Conservation (phyloP, 257 asterid species). For the Solanum tacnaense region DNA sequence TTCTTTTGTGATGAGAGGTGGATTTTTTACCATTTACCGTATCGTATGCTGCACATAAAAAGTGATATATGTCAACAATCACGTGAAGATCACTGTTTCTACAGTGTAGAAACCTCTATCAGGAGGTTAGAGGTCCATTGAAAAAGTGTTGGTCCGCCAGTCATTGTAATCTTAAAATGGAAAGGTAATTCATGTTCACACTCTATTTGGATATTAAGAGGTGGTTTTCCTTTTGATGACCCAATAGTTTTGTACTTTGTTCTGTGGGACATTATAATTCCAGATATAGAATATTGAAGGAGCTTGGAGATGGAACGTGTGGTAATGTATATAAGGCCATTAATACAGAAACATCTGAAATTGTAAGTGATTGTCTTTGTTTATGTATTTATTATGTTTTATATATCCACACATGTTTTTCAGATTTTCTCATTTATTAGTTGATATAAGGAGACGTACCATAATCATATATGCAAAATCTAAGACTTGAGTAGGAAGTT, state of each 20-base stretch:
- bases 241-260: constrained; percentile 1
- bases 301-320: constrained; percentile 91
- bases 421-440: background rate
- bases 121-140: constrained; percentile 58
- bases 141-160: constrained; percentile 9
- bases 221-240: constrained; percentile 6
- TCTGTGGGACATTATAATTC: constrained; percentile 3
- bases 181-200: constrained; percentile 36
- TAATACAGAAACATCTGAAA: constrained; percentile 65
- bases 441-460: background rate
- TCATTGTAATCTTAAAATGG: constrained; percentile 48
- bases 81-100: constrained; percentile 50
- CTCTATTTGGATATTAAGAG: background rate
- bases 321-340: constrained; percentile 90
- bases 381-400: background rate
- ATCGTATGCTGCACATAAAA: constrained; percentile 42
- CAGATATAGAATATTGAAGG: constrained; percentile 75
- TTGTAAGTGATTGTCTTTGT: constrained; percentile 34
- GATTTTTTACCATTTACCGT: constrained; percentile 42
- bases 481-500: background rate
- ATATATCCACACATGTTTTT: background rate
- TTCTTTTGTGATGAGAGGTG: constrained; percentile 59
- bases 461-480: background rate
- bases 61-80: constrained; percentile 31
- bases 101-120: constrained; percentile 50